Base-by-base conservation (phyloP, 345 rosid species). In the Bruguiera sexangula region DNA sequence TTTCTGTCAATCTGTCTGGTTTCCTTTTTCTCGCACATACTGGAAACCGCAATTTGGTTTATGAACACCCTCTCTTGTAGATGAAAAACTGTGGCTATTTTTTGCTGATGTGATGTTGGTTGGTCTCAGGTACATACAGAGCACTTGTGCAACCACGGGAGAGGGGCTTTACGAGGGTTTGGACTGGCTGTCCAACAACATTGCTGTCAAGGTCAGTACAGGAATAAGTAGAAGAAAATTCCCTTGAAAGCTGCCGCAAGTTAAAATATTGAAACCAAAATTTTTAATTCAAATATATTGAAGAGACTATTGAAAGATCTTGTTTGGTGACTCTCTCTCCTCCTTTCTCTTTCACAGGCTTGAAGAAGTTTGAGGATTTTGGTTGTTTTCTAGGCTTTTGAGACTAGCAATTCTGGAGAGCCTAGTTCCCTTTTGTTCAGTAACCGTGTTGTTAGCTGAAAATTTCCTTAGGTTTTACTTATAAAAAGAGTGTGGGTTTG, bases 111-210 rank as follows among this genome's bases (percentile, higher is more conserved):
- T 1, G 29, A 24, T 21, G 31, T 24, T 24, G 18, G 15, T 43
- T 11, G 79, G 65, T 37, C 22, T 55, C 90, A 89, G 97, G 97
- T 92, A 92, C 74, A 92, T 92, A 79, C 97, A 92, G 88, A 92
- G 97, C 87, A 89, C 96, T 70, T 92, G 97, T 67, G 97, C 97
- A 72, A 92, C 97, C 32, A 89, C 97, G 8, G 97, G 97, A 70
- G 97, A 92, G 85, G 97, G 97, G 30, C 83, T 92, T 72, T 92
- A 92, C 2, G 97, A 92, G 83, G 97, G 97, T 32, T 84, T 92
- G 50, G 97, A 92, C 87, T 92, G 97, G 97, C 97, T 92, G 76
- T 92, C 97, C 18, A 92, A 92, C 89, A 92, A 92, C 79, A 92
- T 92, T 58, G 97, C 97, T 5, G 85, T 77, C 90, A 92, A 89